Percentiles rank a stretch among this genome's conserved stretches.
These are phyloP conservation scores for Ehretia macrophylla DNA, from an alignment of 257 asterid genomes.

Conservation along the genomic window DNA sequence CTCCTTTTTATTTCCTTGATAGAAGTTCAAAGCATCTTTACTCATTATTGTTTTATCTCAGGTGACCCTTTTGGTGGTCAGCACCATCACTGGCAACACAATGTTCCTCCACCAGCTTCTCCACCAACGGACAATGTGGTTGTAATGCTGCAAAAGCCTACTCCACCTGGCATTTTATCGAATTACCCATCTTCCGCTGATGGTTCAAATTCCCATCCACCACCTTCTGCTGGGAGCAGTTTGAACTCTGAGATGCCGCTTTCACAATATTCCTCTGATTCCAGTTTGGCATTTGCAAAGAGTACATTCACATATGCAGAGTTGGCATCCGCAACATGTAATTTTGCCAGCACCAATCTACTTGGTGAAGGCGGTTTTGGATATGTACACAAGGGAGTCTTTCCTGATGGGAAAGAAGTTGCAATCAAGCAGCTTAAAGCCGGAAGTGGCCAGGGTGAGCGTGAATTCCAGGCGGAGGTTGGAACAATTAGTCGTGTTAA, in stretches of 20 bases:
- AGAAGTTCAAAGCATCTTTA: neutral
- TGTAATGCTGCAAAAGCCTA: conserved; percentile 26
- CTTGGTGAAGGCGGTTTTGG: conserved; percentile 94
- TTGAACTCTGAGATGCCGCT: conserved; percentile 27
- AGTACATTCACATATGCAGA: conserved; percentile 68
- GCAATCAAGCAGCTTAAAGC: conserved; percentile 75
- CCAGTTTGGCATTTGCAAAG: conserved; percentile 27
- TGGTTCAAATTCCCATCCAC: conserved; percentile 34
- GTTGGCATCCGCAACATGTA: conserved; percentile 61
- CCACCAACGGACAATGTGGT: conserved; percentile 25
- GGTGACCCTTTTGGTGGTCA: conserved; percentile 36
- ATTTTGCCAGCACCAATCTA: conserved; percentile 56
- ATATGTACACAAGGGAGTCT: conserved; percentile 78
- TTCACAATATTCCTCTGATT: conserved; percentile 21
- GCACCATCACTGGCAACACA: conserved; percentile 30
- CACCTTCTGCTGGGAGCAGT: conserved; percentile 39
- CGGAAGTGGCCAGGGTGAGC: conserved; percentile 92
- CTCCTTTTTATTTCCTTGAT: neutral
- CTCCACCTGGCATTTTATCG: conserved; percentile 21
- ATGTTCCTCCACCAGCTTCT: conserved; percentile 31
- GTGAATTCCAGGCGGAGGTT: conserved; percentile 98
- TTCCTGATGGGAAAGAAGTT: conserved; percentile 66
- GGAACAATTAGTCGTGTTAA: conserved; percentile 72
- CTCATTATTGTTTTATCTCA: conserved; percentile 16
- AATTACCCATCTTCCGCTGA: conserved; percentile 37